Evolutionary conservation across 2,329 filamentous ascomycete genomes (phyloP).

Genomic region (Septoria petroselini): DNA sequence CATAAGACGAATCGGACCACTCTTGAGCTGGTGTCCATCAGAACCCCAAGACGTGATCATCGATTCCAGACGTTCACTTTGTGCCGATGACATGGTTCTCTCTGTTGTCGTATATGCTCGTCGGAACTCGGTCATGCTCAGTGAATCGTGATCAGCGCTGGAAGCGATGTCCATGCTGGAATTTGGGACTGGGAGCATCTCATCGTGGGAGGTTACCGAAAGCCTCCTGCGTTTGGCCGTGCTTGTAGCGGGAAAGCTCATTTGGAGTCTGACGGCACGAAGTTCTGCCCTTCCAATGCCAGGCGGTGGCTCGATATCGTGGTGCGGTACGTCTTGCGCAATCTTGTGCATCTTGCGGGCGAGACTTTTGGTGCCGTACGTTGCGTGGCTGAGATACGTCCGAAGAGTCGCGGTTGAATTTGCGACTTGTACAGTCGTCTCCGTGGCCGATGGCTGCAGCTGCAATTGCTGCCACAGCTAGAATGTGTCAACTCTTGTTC

Average conservation of each 20-base stretch:
- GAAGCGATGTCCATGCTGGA: neutral
- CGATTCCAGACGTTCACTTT: neutral
- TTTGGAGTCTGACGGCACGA: constrained; percentile 32
- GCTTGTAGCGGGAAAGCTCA: constrained; percentile 21
- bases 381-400: constrained; percentile 29
- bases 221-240: constrained; percentile 1
- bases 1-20: neutral
- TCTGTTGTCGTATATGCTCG: neutral
- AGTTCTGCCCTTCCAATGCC: constrained; percentile 15
- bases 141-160: neutral
- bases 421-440: constrained; percentile 16
- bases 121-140: neutral
- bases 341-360: constrained; percentile 26
- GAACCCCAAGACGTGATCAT: neutral
- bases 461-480: constrained; percentile 28
- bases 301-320: constrained; percentile 22
- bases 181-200: neutral
- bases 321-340: constrained; percentile 25
- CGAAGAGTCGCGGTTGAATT: constrained; percentile 9
- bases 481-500: neutral
- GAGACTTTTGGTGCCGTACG: constrained; percentile 2
- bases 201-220: neutral
- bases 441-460: constrained; percentile 14
- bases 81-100: neutral
- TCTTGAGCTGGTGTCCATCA: neutral